These are phyloP conservation scores for Volvox carteri DNA, from an alignment of 163 green algal species.

Conservation along the genomic window DNA sequence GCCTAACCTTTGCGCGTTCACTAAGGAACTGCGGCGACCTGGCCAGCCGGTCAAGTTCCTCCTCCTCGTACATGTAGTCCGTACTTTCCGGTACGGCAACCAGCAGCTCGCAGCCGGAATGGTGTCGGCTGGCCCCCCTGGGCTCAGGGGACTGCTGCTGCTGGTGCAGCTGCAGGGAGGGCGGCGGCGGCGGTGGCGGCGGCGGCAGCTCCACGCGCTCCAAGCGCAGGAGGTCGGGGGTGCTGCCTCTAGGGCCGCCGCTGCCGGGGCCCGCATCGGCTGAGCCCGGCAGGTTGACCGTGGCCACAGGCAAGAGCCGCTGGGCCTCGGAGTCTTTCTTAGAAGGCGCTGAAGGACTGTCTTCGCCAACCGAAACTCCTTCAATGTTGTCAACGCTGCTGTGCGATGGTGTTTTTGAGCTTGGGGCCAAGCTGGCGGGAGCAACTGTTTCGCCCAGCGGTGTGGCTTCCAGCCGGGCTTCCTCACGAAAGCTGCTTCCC, in stretches of 20 bases:
- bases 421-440: not conserved
- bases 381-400: constrained; percentile 4
- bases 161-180: too few species aligned
- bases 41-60: not conserved
- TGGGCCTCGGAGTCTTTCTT: not conserved
- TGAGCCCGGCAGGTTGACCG: constrained; percentile 1
- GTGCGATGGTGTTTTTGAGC: not conserved
- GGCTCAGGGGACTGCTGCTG: not conserved
- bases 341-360: not conserved
- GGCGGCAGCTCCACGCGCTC: too few species aligned
- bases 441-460: not conserved
- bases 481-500: not conserved
- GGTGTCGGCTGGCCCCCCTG: not conserved
- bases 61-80: constrained; percentile 11
- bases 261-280: not conserved
- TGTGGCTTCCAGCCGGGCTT: not conserved
- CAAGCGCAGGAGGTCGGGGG: not conserved
- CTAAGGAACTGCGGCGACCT: not conserved
- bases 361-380: not conserved
- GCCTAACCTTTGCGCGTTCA: not conserved
- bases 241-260: too few species aligned
- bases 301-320: not conserved
- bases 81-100: not conserved
- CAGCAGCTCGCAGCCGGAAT: not conserved
- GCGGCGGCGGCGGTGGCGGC: too few species aligned